These are phyloP conservation scores for Penicillium simplicissimum DNA, from an alignment of 495 filamentous ascomycete genomes.

Conservation along the genomic window DNA sequence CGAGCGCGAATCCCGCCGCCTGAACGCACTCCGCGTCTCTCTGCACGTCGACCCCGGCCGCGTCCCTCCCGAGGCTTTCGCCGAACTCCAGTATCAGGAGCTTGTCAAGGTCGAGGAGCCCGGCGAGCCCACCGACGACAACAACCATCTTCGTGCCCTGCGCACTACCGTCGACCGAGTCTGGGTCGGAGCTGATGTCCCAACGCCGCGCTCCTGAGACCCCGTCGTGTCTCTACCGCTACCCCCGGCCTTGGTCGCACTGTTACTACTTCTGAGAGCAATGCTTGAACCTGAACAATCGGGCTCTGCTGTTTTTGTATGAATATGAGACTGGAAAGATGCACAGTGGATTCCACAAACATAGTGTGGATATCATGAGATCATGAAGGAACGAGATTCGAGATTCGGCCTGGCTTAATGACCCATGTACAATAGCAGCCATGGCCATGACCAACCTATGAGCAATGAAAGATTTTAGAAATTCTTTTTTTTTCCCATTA, in stretches of 20 bases:
- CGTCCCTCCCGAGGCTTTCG: neutral
- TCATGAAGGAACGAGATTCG: neutral
- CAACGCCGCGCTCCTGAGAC: neutral
- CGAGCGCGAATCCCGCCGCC: conserved; percentile 33
- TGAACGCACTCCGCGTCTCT: conserved; percentile 22
- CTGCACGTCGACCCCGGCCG: too few species aligned
- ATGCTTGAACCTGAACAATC: neutral
- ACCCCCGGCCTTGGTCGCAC: neutral
- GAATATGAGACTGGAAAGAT: neutral
- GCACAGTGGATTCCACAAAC: neutral
- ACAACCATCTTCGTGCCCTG: neutral
- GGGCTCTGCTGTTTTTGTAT: too few species aligned
- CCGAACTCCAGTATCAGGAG: conserved; percentile 22
- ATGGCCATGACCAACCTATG: neutral
- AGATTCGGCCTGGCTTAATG: neutral
- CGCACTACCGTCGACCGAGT: conserved; percentile 1
- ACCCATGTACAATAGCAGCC: neutral
- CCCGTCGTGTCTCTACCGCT: neutral
- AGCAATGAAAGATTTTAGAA: neutral
- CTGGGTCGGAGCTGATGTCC: conserved; percentile 6
- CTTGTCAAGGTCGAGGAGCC: neutral
- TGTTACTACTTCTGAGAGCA: neutral
- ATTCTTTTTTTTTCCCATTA: neutral
- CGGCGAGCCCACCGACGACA: neutral
- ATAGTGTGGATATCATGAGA: neutral